Percentiles rank a stretch among this genome's conserved stretches.
These are phyloP conservation scores for Rugonectria rugulosa DNA, from an alignment of 2,329 filamentous ascomycete genomes.

Conservation along the genomic window DNA sequence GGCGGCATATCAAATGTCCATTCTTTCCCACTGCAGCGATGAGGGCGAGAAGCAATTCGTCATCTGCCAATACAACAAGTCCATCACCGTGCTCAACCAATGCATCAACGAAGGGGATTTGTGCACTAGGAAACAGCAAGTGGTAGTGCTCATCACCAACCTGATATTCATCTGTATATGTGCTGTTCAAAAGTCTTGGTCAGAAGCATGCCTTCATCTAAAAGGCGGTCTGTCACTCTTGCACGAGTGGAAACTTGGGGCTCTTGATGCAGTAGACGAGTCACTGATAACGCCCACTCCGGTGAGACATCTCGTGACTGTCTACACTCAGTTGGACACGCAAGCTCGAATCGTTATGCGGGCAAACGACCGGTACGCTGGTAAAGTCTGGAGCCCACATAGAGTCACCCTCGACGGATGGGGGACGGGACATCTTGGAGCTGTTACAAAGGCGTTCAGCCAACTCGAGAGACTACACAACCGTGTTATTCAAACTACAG, in stretches of 20 bases:
- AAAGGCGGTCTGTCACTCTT: not conserved
- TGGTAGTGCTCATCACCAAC: not conserved
- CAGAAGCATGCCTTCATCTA: conserved; percentile 8
- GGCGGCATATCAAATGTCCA: not conserved
- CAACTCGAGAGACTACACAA: conserved; percentile 13
- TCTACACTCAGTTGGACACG: conserved; percentile 12
- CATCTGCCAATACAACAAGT: not conserved
- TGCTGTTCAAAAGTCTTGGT: not conserved
- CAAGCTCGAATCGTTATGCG: conserved; percentile 10
- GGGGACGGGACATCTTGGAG: not conserved
- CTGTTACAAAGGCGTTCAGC: not conserved
- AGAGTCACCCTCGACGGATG: not conserved
- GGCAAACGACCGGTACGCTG: not conserved
- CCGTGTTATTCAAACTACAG: not conserved
- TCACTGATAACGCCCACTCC: not conserved
- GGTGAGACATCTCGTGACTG: not conserved
- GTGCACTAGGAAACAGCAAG: not conserved
- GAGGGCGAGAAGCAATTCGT: not conserved
- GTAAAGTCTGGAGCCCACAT: not conserved
- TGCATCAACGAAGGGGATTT: not conserved
- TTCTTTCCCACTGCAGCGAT: not conserved
- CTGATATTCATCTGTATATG: not conserved
- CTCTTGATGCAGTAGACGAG: not conserved
- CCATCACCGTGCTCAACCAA: not conserved
- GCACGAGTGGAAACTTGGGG: conserved; percentile 5